Evolutionary conservation across 192 early-diverging fungal genomes (phyloP), one percentile per base, ranked within the genome.

Genomic region (Umbelopsis sp.): DNA sequence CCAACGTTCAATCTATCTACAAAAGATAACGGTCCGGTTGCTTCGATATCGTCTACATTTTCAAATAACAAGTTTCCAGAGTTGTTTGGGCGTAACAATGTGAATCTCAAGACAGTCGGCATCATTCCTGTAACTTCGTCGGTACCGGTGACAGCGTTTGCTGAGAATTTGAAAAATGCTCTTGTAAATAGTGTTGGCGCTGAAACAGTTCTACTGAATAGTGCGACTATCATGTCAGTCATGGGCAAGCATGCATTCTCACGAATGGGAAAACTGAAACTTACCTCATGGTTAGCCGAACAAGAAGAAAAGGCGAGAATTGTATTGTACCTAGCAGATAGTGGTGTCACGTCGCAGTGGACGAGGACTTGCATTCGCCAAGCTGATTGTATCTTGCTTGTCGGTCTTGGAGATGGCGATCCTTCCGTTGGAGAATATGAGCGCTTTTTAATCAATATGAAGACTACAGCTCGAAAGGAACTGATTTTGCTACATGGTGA

Each of bases 391-490:
- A 92, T 99, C 65, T 79, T 99, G 29, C 81, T 99, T 16, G 93
- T 99, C 12, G 98, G 94, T 1, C 80, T 97, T 8, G 97, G 94
- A 21, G 96, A 97, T 70, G 93, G 87, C 10, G 93, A 97, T 62
- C 91, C 92, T 0, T 75, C 88, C 0, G 91, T 98, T 17, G 96
- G 97, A 49, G 96, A 97, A 69, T 95, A 90, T 75, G 98, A 99
- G 80, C 88, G 93, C 22, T 80, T 97, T 52, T 83, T 99, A 67
- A 83, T 98, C 69, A 90, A 94, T 51, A 90, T 97, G 84, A 97
- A 97, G 82, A 96, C 96, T 6, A 99, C 98, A 0, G 98, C 97
- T 49, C 89, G 97, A 65, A 99, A 97, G 75, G 98, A 99, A 80
- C 82, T 99, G 22, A 94, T 99, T 20, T 78, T 99, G 16, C 81